Evolutionary conservation across 169 alveolate species (phyloP).

Genomic region (Amoebophrya sp.): DNA sequence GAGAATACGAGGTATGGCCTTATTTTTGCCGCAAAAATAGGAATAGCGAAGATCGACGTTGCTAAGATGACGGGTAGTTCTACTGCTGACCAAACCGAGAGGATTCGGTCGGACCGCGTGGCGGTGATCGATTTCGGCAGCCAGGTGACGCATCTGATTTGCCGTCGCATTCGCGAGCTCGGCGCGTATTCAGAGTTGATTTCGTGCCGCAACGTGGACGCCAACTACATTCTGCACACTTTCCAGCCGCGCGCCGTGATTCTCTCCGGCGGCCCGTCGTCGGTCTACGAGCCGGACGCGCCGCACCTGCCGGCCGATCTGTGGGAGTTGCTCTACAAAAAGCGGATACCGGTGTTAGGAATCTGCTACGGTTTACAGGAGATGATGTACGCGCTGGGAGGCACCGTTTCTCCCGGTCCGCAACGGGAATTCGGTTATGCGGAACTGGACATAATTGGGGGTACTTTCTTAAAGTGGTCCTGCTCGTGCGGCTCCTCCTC

Average conservation of each 20-base stretch:
- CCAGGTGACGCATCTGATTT: constrained; percentile 39
- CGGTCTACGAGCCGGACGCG: constrained; percentile 42
- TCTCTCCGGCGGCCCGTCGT: constrained; percentile 45
- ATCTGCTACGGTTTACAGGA: constrained; percentile 47
- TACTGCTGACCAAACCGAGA: too few relatives aligned
- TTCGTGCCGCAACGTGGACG: neutral
- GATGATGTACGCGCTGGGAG: constrained; percentile 33
- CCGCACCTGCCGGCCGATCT: constrained; percentile 35
- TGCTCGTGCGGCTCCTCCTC: too few relatives aligned
- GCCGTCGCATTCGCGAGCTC: constrained; percentile 42
- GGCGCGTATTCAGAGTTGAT: constrained; percentile 39
- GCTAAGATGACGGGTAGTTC: too few relatives aligned
- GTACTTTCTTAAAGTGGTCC: too few relatives aligned
- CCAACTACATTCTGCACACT: neutral
- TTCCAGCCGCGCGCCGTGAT: constrained; percentile 36
- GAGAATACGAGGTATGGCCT: too few relatives aligned
- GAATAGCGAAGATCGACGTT: too few relatives aligned
- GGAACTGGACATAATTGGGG: neutral
- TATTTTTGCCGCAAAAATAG: too few relatives aligned
- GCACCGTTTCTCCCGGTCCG: constrained; percentile 20
- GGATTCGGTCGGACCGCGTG: constrained; percentile 34
- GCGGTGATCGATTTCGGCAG: constrained; percentile 43
- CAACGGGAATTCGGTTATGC: constrained; percentile 32
- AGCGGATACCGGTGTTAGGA: constrained; percentile 36
- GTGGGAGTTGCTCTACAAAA: constrained; percentile 12